Conservation (phyloP, 1,284 basidiomycete species). For the Wallemia hederae region DNA sequence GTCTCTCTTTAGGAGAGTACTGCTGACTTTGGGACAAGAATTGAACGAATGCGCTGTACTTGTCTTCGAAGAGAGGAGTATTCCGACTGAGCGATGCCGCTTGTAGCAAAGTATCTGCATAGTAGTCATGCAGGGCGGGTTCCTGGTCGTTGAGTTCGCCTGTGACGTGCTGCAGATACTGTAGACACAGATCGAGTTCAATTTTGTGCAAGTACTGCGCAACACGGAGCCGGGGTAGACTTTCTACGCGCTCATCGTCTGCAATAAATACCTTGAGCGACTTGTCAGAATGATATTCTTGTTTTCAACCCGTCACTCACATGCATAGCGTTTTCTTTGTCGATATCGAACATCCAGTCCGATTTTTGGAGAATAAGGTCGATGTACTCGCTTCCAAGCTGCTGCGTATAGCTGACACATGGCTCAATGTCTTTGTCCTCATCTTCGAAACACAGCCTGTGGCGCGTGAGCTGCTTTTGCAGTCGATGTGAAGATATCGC, state of each 20-base stretch:
- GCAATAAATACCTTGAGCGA: neutral
- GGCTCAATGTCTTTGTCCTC: neutral
- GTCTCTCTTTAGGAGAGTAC: neutral
- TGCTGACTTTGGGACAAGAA: neutral
- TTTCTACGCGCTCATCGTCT: neutral
- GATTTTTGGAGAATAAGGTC: neutral
- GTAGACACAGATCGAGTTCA: neutral
- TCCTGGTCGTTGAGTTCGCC: neutral
- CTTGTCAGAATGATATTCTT: neutral
- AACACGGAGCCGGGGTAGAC: neutral
- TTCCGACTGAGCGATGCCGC: neutral
- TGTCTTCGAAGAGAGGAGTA: neutral
- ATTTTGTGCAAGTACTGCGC: neutral
- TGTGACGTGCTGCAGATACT: neutral
- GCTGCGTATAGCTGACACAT: neutral
- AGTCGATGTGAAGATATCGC: constrained; percentile 12
- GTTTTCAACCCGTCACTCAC: neutral
- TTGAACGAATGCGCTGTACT: neutral
- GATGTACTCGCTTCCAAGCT: neutral
- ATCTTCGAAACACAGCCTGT: neutral
- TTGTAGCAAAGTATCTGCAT: neutral
- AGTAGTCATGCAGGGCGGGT: neutral
- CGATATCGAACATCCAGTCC: neutral
- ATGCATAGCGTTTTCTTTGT: neutral
- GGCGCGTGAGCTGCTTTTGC: neutral